Conservation (phyloP, 129 eudicot species). For the Pulicaria dysenterica region DNA sequence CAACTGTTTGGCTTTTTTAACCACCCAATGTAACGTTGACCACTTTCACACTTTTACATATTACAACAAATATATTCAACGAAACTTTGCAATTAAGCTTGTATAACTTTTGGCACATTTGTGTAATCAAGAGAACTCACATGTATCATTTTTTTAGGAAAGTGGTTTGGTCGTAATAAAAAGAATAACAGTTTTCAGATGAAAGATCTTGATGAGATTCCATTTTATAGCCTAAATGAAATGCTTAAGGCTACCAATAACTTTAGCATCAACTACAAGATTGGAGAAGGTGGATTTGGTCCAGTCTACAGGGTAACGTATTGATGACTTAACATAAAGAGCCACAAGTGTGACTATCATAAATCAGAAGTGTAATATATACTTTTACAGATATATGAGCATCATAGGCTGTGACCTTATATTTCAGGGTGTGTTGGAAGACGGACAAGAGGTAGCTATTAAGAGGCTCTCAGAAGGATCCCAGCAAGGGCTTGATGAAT, state of each 20-base stretch:
- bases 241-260: slow-evolving; percentile 30
- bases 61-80: no score
- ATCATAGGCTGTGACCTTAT: not conserved
- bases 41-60: no score
- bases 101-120: not conserved
- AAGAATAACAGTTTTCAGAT: slow-evolving; percentile 1
- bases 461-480: slow-evolving; percentile 46
- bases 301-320: slow-evolving; percentile 36
- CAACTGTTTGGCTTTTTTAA: no score
- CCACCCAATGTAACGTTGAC: no score
- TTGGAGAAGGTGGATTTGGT: slow-evolving; percentile 41
- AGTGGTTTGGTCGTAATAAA: not conserved
- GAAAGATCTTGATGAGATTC: slow-evolving; percentile 34
- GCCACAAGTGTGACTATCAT: not conserved
- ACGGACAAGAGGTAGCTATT: slow-evolving; percentile 40
- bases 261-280: slow-evolving; percentile 29
- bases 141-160: not conserved
- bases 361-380: not conserved
- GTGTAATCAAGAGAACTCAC: not conserved
- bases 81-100: not conserved
- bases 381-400: not conserved
- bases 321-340: not conserved
- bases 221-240: slow-evolving; percentile 12
- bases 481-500: slow-evolving; percentile 37
- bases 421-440: slow-evolving; percentile 48